A percentile compares a stretch with the other conserved stretches of the same genome.
These are phyloP conservation scores for Taxillus chinensis DNA, from an alignment of 164 flowering plant species.

Conservation along the genomic window DNA sequence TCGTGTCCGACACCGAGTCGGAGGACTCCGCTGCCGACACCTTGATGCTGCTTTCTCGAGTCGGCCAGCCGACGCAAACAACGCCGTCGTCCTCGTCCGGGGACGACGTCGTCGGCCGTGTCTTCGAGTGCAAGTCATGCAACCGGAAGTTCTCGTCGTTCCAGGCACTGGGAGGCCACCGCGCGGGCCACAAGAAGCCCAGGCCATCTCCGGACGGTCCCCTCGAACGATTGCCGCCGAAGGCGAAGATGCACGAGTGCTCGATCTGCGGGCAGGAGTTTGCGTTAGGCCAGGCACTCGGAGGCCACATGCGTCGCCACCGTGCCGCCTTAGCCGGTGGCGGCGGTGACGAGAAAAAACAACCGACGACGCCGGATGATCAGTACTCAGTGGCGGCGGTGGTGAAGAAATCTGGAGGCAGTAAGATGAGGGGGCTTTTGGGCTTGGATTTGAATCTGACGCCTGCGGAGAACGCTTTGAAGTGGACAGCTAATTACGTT, in stretches of 20 bases:
- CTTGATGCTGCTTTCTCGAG: slow-evolving; percentile 16
- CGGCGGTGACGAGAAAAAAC: no score
- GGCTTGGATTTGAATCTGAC: slow-evolving; percentile 44
- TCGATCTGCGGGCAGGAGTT: slow-evolving; percentile 40
- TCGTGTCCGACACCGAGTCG: neutral
- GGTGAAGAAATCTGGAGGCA: slow-evolving; percentile 23
- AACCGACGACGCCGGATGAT: no score
- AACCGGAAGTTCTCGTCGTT: slow-evolving; percentile 24
- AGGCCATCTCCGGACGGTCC: neutral
- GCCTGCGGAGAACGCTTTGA: slow-evolving; percentile 42
- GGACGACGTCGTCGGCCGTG: neutral
- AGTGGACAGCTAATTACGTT: neutral
- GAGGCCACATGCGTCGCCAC: slow-evolving; percentile 67
- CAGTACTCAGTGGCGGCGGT: slow-evolving; percentile 13
- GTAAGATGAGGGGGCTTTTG: slow-evolving; percentile 19
- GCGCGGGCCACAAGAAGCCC: slow-evolving; percentile 32
- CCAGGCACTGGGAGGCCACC: slow-evolving; percentile 42
- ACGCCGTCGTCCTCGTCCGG: no score
- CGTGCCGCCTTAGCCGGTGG: slow-evolving; percentile 7
- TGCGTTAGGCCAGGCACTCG: slow-evolving; percentile 49
- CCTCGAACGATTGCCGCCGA: neutral
- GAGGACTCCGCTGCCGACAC: neutral
- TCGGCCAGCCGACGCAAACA: neutral
- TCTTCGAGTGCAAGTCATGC: slow-evolving; percentile 35
- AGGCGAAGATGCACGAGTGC: slow-evolving; percentile 38